Evolutionary conservation across 1,139 yeast species (phyloP), one percentile per base, ranked within the genome.

Genomic region (Kodamaea arcana): DNA sequence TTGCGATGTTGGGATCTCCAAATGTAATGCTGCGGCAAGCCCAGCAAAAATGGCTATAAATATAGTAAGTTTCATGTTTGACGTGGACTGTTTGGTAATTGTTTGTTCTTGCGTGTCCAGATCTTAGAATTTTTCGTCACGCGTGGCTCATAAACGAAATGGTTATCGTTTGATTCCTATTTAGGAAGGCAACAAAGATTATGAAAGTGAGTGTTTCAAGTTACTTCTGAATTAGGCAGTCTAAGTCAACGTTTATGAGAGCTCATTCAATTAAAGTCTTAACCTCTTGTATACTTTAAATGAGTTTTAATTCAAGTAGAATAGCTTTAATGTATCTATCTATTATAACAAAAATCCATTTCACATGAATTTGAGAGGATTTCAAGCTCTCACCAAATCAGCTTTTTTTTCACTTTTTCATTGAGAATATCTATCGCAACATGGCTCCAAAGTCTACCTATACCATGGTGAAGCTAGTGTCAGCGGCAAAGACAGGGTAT

Each of bases 401-500:
- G n/a, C n/a, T n/a, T n/a, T n/a, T n/a, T n/a, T n/a, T n/a, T n/a
- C n/a, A n/a, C n/a, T n/a, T n/a, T n/a, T n/a, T n/a, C n/a, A n/a
- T n/a, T n/a, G n/a, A n/a, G n/a, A n/a, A n/a, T n/a, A n/a, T n/a
- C n/a, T n/a, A n/a, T n/a, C n/a, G n/a, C n/a, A 46, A 34, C 14
- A 69, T 69, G 75, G 72, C 72, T 18, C 66, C 65, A 18, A 69
- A 65, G 49, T 57, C 66, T 31, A 58, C 71, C 21, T 67, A 64
- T 42, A 69, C 75, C 31, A 69, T 69, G 75, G 69, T 69, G 38
- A 67, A 69, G 58, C 58, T 54, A 37, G 51, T 56, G 21, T 54
- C 59, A 1, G 73, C 92, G 1, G 97, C 97, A 20, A 76, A 82
- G 48, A 88, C 97, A 1, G 97, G 97, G 3, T 84, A 73, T 58